Conservation (phyloP, 768 basidiomycete genomes). For the Mycena epipterygia region DNA sequence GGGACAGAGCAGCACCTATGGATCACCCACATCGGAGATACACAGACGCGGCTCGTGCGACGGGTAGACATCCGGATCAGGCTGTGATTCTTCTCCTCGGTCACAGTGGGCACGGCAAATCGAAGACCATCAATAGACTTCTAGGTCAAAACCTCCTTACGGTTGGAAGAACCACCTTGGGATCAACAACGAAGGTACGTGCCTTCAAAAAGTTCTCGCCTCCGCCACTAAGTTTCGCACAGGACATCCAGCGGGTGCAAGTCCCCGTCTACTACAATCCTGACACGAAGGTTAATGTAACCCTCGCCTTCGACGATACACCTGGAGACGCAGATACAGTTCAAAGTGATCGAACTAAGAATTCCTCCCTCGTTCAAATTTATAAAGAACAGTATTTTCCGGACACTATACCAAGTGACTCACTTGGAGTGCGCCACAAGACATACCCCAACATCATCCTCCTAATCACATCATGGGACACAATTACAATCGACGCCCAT, state of each 20-base stretch:
- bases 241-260: constrained; percentile 13
- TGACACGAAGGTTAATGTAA: background rate
- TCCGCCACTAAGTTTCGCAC: background rate
- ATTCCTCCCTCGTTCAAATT: background rate
- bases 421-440: background rate
- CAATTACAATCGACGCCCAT: constrained; percentile 8
- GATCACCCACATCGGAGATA: too few relatives aligned
- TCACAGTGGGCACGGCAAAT: constrained; percentile 17
- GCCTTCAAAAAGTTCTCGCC: too few relatives aligned
- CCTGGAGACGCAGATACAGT: constrained; percentile 11
- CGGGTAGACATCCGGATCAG: background rate
- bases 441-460: constrained; percentile 11
- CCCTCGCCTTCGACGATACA: constrained; percentile 12
- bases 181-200: constrained; percentile 5
- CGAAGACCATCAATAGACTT: constrained; percentile 12
- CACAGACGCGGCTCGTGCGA: too few relatives aligned
- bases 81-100: constrained; percentile 14
- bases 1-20: too few relatives aligned
- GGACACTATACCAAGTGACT: too few relatives aligned
- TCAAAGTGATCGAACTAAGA: background rate
- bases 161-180: background rate
- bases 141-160: background rate
- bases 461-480: constrained; percentile 10
- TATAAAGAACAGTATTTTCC: constrained; percentile 12
- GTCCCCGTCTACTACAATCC: background rate